Base-by-base conservation (phyloP, 2,329 filamentous ascomycete genomes). In the Aureobasidium sp. region DNA sequence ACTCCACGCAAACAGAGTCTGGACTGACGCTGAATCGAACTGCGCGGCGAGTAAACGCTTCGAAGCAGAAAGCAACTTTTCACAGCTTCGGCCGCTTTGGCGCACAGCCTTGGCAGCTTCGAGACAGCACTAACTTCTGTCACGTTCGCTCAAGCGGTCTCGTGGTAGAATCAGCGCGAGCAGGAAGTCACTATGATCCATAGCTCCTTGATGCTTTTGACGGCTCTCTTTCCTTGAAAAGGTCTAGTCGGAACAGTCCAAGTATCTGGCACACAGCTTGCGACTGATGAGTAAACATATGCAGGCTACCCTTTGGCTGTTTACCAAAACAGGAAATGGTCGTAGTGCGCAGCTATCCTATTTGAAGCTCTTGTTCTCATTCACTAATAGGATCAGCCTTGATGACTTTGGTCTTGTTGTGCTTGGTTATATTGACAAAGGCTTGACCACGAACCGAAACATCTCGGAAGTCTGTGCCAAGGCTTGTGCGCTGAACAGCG, bases 401-500 rank as follows among this genome's bases (percentile, higher is more conserved):
- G 3, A 37, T 4, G 34, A 37, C 13, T 41, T 20, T 20, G n/a
- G 39, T 20, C 17, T 37, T 12, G n/a, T 4, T 32, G 37, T 29
- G 51, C 13, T 39, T 39, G 20, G 20, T 56, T 37, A 29, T 9
- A 32, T 48, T 47, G 9, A 12, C 2, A 4, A 32, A 37, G 29
- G 41, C 15, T 20, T 23, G 10, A n/a, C 23, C 34, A 29, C 44
- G 44, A 59, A 36, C 44, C 34, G 42, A 50, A 59, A 58, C 55
- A 48, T 58, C 32, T 58, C 55, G 55, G 42, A 39, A 46, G 41
- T 56, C 39, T 46, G 27, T 56, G 52, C 52, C 39, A 56, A 56
- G 52, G 27, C 27, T 46, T 41, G 37, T 44, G 56, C 32, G 13
- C 27, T 44, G 29, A 60, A 53, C 62, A 62, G 63, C 64, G 65